A percentile compares a stretch with the other conserved stretches of the same genome.
These are phyloP conservation scores for Nemophila menziesii DNA, from an alignment of 257 asterid genomes.

Conservation along the genomic window DNA sequence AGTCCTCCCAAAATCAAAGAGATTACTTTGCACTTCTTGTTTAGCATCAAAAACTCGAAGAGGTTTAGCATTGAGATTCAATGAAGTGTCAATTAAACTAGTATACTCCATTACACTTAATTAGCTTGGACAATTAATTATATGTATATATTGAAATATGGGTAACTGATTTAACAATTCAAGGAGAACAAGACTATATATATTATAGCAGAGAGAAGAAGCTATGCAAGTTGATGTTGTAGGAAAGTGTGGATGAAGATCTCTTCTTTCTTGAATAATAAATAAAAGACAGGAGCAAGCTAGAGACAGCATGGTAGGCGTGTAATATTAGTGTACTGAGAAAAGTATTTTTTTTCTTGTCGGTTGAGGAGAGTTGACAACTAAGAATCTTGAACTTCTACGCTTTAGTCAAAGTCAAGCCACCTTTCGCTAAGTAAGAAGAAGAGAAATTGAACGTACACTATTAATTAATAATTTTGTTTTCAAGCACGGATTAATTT, in stretches of 20 bases:
- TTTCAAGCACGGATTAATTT: too few species aligned
- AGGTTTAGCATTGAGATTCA: conserved; percentile 57
- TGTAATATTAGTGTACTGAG: background rate
- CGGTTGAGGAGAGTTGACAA: conserved; percentile 16
- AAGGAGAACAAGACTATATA: conserved; percentile 1
- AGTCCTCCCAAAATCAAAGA: conserved; percentile 38
- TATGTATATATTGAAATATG: background rate
- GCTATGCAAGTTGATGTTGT: too few species aligned
- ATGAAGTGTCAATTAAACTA: conserved; percentile 51
- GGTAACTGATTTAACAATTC: background rate
- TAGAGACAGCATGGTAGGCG: background rate
- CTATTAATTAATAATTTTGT: background rate
- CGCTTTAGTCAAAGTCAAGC: conserved; percentile 35
- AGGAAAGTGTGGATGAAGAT: too few species aligned
- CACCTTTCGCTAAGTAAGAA: conserved; percentile 13
- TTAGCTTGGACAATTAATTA: background rate
- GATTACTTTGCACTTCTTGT: conserved; percentile 41
- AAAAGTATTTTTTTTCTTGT: conserved; percentile 12
- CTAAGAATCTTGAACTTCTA: conserved; percentile 15
- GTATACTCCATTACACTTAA: conserved; percentile 62
- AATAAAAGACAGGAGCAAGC: conserved; percentile 6
- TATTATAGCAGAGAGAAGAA: background rate
- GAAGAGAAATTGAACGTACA: conserved; percentile 1
- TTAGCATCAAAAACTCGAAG: conserved; percentile 34
- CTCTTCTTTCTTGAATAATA: too few species aligned